These are phyloP conservation scores for Pseudogymnoascus sp. DNA, from an alignment of 2,329 filamentous ascomycete genomes.

Conservation along the genomic window DNA sequence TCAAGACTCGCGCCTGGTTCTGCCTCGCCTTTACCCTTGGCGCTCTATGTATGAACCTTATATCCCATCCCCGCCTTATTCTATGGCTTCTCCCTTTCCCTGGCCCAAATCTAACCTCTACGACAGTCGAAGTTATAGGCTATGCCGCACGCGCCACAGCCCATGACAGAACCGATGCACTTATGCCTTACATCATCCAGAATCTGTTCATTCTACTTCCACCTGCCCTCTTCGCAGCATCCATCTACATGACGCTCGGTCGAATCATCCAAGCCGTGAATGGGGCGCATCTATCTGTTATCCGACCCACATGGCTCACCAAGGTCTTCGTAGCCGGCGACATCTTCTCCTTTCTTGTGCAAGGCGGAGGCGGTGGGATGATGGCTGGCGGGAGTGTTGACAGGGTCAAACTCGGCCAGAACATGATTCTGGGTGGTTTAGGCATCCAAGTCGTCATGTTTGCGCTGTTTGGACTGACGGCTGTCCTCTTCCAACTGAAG, in stretches of 20 bases:
- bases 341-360: conserved; percentile 44
- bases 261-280: conserved; percentile 24
- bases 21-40: conserved; percentile 32
- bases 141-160: conserved; percentile 27
- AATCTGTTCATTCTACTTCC: conserved; percentile 25
- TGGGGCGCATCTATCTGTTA: conserved; percentile 32
- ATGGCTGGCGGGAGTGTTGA: conserved; percentile 25
- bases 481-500: conserved; percentile 25
- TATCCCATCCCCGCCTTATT: conserved; percentile 11
- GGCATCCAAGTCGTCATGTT: conserved; percentile 52
- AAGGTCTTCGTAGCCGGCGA: conserved; percentile 50
- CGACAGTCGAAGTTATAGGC: conserved; percentile 18
- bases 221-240: conserved; percentile 27
- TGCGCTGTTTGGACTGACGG: conserved; percentile 44
- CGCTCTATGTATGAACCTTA: conserved; percentile 30
- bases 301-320: conserved; percentile 40
- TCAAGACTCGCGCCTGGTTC: conserved; percentile 26
- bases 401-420: conserved; percentile 35
- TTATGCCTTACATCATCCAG: conserved; percentile 28
- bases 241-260: conserved; percentile 27
- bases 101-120: conserved; percentile 14
- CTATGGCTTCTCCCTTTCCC: neutral
- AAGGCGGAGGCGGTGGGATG: conserved; percentile 39
- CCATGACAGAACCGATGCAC: conserved; percentile 29
- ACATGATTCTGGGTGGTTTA: conserved; percentile 50